phyloP scores from a whole-genome alignment of 495 filamentous ascomycete species.

The Penicillium cosmopolitanum region DNA sequence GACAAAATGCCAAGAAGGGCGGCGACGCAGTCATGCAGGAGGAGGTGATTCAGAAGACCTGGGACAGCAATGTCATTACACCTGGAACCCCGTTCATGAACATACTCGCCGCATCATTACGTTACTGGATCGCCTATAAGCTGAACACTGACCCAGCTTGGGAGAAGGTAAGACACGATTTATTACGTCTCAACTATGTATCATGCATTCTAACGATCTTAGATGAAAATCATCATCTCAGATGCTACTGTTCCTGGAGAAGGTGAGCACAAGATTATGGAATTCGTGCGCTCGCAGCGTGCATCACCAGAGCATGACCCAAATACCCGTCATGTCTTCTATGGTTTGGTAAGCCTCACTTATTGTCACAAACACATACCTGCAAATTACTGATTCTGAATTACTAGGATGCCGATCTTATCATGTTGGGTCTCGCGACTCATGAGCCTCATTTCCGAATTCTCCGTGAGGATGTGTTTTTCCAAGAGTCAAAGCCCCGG shows the following conservation, averaged over 20 bases:
- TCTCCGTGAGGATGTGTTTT: constrained; percentile 95
- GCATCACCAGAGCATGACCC: constrained; percentile 89
- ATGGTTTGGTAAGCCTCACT: constrained; percentile 63
- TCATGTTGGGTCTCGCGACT: constrained; percentile 96
- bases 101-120: constrained; percentile 84
- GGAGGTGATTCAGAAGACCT: constrained; percentile 81
- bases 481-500: constrained; percentile 78
- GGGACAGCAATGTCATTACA: constrained; percentile 96
- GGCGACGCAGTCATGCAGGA: constrained; percentile 61
- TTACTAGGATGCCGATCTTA: constrained; percentile 84
- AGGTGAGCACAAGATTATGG: constrained; percentile 99
- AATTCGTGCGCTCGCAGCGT: constrained; percentile 93
- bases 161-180: constrained; percentile 63
- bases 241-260: constrained; percentile 97
- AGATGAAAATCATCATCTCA: constrained; percentile 95
- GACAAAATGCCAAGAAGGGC: constrained; percentile 63
- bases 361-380: neutral
- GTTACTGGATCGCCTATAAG: constrained; percentile 97
- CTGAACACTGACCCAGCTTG: constrained; percentile 96
- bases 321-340: constrained; percentile 95
- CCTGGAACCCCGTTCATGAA: constrained; percentile 99
- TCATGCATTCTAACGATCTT: neutral
- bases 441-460: constrained; percentile 98
- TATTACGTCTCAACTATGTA: neutral
- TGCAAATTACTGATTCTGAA: constrained; percentile 23